phyloP scores from a whole-genome alignment of 306 rosid genomes.

The Cotoneaster glaucophyllus region DNA sequence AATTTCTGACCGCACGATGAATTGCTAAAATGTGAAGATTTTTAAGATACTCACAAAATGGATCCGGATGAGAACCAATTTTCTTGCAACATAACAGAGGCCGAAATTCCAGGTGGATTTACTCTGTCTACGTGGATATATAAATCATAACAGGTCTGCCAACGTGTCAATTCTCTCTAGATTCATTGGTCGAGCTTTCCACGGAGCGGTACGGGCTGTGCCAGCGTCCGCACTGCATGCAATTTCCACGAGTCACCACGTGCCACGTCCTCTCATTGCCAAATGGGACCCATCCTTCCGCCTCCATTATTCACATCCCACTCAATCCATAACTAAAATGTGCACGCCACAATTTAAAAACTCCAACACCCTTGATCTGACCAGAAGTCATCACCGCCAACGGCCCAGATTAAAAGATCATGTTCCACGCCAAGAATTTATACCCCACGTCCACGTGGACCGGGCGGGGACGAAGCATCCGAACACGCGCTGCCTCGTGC shows the following conservation, averaged over 20 bases:
- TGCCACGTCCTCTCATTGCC: background rate
- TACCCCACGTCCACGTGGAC: slow-evolving; percentile 16
- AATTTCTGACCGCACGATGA: too few species aligned
- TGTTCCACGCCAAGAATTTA: too few species aligned
- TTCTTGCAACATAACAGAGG: background rate
- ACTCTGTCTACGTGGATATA: slow-evolving; percentile 2
- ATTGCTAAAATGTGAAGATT: too few species aligned
- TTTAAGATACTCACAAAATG: too few species aligned
- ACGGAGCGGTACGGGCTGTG: slow-evolving; percentile 17
- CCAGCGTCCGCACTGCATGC: slow-evolving; percentile 29
- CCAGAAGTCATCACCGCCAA: background rate
- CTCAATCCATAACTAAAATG: background rate
- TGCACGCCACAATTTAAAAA: background rate
- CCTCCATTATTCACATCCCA: too few species aligned
- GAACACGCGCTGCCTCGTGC: slow-evolving; percentile 45
- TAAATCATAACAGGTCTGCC: fast-evolving
- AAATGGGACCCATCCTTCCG: background rate
- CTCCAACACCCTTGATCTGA: background rate
- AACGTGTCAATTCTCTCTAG: slow-evolving; percentile 9
- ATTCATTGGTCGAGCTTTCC: slow-evolving; percentile 14
- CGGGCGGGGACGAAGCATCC: slow-evolving; percentile 23
- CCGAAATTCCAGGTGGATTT: background rate
- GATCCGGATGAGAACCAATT: too few species aligned
- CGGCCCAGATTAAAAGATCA: background rate
- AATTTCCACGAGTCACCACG: slow-evolving; percentile 36